Evolutionary conservation across 805 yeast species (phyloP), one percentile per base, ranked within the genome.

Genomic region (Schizosaccharomyces pombe): DNA sequence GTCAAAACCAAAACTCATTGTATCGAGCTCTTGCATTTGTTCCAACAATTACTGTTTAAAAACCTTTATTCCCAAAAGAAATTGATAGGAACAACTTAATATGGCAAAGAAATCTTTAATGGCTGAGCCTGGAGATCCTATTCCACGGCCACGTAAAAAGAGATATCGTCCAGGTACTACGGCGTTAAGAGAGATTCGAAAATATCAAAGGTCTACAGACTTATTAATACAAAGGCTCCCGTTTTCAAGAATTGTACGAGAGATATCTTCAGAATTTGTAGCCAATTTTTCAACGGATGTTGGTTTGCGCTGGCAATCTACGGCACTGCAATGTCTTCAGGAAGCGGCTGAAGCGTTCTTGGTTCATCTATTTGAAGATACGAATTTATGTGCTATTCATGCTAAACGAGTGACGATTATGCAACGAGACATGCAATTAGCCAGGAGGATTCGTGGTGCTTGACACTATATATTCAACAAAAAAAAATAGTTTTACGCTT

Each of bases 341-440:
- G 98, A 91, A 75, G 87, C 97, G 59, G 95, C 89, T 59, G 98
- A 89, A 76, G 96, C 96, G 65, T 91, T 85, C 78, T 76, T 91
- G 64, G 95, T 89, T 54, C 85, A 95, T 58, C 72, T 89, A 66
- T 91, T 89, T 63, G 97, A 89, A 76, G 97, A 91, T 72, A 91
- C 97, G 61, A 89, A 87, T 77, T 78, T 89, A 75, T 91, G 96
- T 75, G 96, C 97, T 61, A 85, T 86, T 62, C 98, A 89, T 72
- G 98, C 98, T 65, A 89, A 91, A 80, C 82, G 98, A 74, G 97
- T 89, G 63, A 89, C 98, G 60, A 85, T 89, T 67, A 95, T 86
- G 78, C 89, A 86, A 85, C 87, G 86, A 75, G 98, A 89, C 72
- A 85, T 89, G 69, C 95, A 87, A 69, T 77, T 89, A 68, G 98